Conservation (phyloP, 164 flowering plant genomes). For the Nymphaea thermarum region DNA sequence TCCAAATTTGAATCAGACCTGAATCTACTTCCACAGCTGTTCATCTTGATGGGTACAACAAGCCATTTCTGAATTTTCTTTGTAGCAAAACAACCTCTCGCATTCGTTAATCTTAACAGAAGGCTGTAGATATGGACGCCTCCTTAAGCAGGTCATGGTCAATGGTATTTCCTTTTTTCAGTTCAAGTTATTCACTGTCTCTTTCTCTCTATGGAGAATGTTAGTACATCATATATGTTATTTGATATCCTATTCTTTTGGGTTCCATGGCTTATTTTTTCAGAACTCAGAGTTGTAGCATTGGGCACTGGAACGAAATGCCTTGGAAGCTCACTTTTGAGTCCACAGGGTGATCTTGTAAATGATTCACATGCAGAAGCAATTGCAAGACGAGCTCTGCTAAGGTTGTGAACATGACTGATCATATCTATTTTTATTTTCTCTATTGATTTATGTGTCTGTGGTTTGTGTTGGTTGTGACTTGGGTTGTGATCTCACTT, state of each 20-base stretch:
- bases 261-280: background rate
- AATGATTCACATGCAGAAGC: slow-evolving; percentile 94
- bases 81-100: background rate
- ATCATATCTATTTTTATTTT: no score
- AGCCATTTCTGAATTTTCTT: background rate
- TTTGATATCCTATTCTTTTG: background rate
- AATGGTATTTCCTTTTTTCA: background rate
- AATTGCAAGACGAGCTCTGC: slow-evolving; percentile 69
- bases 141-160: background rate
- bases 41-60: background rate
- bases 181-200: background rate
- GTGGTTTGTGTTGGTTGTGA: no score
- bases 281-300: slow-evolving; percentile 72
- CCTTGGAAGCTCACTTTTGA: slow-evolving; percentile 53
- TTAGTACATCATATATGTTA: background rate
- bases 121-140: background rate
- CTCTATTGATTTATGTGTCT: no score
- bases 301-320: slow-evolving; percentile 94
- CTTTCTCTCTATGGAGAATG: background rate
- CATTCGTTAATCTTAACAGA: background rate
- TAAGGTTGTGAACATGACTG: slow-evolving; percentile 35
- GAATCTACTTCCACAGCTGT: background rate
- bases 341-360: slow-evolving; percentile 65
- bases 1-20: background rate
- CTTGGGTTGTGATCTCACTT: no score